Percentiles rank a stretch among this genome's conserved stretches.
Evolutionary conservation across 495 filamentous ascomycete genomes (phyloP).

Genomic region (Lophiostoma macrostomum): DNA sequence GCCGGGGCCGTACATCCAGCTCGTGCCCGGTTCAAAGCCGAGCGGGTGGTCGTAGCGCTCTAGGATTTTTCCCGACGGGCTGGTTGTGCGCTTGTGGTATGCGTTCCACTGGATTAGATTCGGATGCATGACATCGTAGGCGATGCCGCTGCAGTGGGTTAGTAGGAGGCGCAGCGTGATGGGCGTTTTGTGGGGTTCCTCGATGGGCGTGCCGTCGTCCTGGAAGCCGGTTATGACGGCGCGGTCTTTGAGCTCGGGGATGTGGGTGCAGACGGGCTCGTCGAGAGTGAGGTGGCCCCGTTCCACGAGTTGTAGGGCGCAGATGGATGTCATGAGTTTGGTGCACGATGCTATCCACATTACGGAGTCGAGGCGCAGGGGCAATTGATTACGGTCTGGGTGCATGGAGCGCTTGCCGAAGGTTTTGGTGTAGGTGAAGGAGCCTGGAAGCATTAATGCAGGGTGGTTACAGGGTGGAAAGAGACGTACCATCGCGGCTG

Average conservation of each 20-base stretch:
- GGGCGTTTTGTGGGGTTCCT: slow-evolving; percentile 2
- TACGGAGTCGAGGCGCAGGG: neutral
- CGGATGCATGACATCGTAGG: slow-evolving; percentile 15
- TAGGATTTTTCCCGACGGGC: neutral
- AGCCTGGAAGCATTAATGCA: neutral
- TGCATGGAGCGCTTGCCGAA: slow-evolving; percentile 19
- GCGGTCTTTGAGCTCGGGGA: slow-evolving; percentile 35
- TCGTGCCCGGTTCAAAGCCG: slow-evolving; percentile 39
- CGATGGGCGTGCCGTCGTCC: slow-evolving; percentile 16
- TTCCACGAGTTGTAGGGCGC: slow-evolving; percentile 31
- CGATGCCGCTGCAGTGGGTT: slow-evolving; percentile 13
- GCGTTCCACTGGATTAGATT: neutral
- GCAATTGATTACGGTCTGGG: slow-evolving; percentile 9
- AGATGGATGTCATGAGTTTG: slow-evolving; percentile 33
- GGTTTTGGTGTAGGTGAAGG: slow-evolving; percentile 12
- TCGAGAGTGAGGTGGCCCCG: slow-evolving; percentile 22
- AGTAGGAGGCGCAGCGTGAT: slow-evolving; percentile 31
- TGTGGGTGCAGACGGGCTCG: neutral
- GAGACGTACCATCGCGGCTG: slow-evolving; percentile 20
- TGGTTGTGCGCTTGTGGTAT: neutral
- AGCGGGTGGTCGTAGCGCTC: slow-evolving; percentile 25
- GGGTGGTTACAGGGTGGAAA: neutral
- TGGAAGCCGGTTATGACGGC: slow-evolving; percentile 35
- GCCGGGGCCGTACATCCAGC: slow-evolving; percentile 34
- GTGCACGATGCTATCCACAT: slow-evolving; percentile 33